A percentile compares a stretch with the other conserved stretches of the same genome.
Conservation (phyloP, 441 rosid species). For the Croton setiger region DNA sequence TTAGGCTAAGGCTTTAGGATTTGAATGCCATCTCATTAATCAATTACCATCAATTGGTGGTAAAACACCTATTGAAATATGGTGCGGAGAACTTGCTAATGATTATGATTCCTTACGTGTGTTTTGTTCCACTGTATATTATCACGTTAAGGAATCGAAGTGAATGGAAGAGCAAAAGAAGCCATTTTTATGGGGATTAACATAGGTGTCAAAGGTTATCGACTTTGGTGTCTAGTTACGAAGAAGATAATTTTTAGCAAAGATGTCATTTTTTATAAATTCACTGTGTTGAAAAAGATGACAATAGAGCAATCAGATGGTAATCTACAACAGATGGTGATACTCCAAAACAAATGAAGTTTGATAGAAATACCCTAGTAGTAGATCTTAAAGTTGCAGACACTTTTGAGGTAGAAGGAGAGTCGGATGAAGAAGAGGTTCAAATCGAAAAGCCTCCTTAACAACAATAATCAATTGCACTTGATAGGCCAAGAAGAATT, state of each 20-base stretch:
- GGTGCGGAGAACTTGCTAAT: not conserved
- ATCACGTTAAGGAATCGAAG: constrained; percentile 5
- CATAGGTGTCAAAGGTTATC: too few relatives aligned
- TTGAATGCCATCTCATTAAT: not conserved
- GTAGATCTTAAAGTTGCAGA: not conserved
- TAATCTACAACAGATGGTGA: not conserved
- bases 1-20: not conserved
- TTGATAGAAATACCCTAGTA: not conserved
- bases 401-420: not conserved
- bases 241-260: not conserved
- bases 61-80: not conserved
- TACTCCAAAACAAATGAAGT: not conserved
- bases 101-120: not conserved
- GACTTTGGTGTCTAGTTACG: not conserved
- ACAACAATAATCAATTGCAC: too few relatives aligned
- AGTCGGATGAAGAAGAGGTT: constrained; percentile 8
- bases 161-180: not conserved
- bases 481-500: too few relatives aligned
- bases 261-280: constrained; percentile 8
- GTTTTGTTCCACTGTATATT: not conserved
- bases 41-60: not conserved
- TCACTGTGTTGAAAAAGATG: not conserved
- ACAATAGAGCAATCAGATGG: not conserved
- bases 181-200: not conserved
- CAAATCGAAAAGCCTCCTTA: too few relatives aligned